Conservation (phyloP, 306 rosid species). For the Prunus davidiana region DNA sequence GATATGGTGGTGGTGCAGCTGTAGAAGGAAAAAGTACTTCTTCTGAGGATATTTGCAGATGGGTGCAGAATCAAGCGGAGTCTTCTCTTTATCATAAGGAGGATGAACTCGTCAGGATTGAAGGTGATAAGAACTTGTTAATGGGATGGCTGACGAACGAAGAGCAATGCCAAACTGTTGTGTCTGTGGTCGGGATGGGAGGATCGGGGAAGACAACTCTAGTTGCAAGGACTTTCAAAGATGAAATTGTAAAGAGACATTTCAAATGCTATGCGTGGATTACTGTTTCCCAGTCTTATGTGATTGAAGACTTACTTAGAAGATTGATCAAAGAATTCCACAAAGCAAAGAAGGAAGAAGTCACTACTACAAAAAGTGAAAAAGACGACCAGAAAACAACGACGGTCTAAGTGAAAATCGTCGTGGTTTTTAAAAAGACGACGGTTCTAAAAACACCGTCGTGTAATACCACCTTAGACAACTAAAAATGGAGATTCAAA, state of each 20-base stretch:
- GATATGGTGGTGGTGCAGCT: background rate
- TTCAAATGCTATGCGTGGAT: conserved; percentile 5
- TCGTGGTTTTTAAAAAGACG: no score
- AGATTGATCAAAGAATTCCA: conserved; percentile 21
- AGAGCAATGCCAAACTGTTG: background rate
- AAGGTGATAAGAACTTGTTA: no score
- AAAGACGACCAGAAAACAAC: no score
- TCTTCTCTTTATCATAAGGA: background rate
- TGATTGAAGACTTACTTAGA: conserved; percentile 19
- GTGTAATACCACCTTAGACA: no score
- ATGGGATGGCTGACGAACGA: no score
- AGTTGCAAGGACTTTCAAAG: background rate
- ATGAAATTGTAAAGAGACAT: background rate
- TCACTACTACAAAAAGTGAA: no score
- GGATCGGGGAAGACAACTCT: background rate
- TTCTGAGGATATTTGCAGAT: background rate
- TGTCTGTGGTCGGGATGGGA: background rate
- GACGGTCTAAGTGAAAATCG: no score
- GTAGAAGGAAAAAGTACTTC: background rate
- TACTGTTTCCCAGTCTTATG: conserved; percentile 16
- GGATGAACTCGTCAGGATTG: no score
- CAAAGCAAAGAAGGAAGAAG: background rate
- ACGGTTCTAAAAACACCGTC: no score
- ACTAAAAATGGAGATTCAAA: no score
- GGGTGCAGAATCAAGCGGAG: background rate